Conservation (phyloP, 805 yeast genomes). For the Yarrowia sp. region DNA sequence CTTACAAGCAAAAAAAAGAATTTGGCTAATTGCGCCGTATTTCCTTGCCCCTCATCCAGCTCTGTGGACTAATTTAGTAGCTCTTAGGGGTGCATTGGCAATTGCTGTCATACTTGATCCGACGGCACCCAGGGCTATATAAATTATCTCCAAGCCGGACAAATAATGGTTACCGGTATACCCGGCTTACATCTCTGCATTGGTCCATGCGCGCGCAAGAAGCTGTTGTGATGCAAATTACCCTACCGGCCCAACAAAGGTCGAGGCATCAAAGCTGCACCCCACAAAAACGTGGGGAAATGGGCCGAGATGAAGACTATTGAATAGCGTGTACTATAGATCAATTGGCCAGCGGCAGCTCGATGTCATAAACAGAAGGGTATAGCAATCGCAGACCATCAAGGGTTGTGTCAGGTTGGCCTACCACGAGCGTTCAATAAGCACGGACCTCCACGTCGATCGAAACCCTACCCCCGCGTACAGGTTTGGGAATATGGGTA, state of each 20-base stretch:
- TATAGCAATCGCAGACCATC: not conserved
- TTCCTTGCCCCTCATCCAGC: not conserved
- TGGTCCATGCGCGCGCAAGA: not conserved
- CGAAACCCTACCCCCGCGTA: conserved; percentile 18
- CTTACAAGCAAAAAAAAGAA: not conserved
- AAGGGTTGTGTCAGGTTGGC: not conserved
- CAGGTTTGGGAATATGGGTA: not conserved
- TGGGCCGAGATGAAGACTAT: conserved; percentile 11
- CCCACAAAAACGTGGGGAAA: conserved; percentile 24
- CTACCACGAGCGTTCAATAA: not conserved
- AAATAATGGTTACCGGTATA: not conserved
- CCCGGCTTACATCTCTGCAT: not conserved
- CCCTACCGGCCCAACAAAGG: conserved; percentile 24
- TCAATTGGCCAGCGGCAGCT: not conserved
- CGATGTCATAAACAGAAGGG: not conserved
- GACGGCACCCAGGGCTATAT: not conserved
- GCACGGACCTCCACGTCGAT: conserved; percentile 4
- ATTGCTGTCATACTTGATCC: not conserved
- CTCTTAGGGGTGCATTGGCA: not conserved
- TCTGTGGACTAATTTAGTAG: not conserved
- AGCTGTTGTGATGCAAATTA: not conserved
- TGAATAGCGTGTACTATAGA: not conserved
- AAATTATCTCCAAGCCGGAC: conserved; percentile 1
- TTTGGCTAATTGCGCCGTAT: not conserved
- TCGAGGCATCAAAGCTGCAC: conserved; percentile 21